These are phyloP conservation scores for Pseudozyma thailandica DNA, from an alignment of 1,284 basidiomycete genomes.

Conservation along the genomic window DNA sequence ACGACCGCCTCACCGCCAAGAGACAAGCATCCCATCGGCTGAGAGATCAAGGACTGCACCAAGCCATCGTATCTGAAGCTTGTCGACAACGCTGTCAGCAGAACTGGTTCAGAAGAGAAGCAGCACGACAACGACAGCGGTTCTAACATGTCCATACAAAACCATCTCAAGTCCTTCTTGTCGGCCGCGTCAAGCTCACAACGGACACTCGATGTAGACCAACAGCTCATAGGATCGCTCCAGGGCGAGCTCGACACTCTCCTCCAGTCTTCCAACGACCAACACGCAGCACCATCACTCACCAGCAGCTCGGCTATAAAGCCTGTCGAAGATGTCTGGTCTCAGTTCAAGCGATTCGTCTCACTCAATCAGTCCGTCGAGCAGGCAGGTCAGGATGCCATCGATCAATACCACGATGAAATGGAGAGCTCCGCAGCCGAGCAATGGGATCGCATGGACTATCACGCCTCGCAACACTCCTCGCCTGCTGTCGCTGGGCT, in stretches of 20 bases:
- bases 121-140: no score
- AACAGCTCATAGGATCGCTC: conserved; percentile 37
- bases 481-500: conserved; percentile 23
- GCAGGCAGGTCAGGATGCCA: conserved; percentile 21
- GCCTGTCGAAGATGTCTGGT: conserved; percentile 16
- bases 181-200: conserved; percentile 37
- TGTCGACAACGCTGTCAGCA: neutral
- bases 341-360: conserved; percentile 25
- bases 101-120: neutral
- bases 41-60: no score
- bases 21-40: no score
- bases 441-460: conserved; percentile 2
- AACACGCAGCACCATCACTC: neutral
- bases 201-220: conserved; percentile 40
- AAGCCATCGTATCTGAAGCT: no score
- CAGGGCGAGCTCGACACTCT: conserved; percentile 21
- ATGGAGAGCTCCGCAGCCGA: conserved; percentile 14
- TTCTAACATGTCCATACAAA: conserved; percentile 29
- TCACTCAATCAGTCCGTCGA: conserved; percentile 14
- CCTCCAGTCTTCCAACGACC: conserved; percentile 9
- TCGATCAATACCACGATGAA: conserved; percentile 21
- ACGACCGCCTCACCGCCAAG: no score
- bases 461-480: conserved; percentile 4
- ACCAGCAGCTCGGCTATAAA: neutral
- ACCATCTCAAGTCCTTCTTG: conserved; percentile 33